phyloP scores from a whole-genome alignment of 1,284 basidiomycete genomes.

The Ganoderma lingzhi region DNA sequence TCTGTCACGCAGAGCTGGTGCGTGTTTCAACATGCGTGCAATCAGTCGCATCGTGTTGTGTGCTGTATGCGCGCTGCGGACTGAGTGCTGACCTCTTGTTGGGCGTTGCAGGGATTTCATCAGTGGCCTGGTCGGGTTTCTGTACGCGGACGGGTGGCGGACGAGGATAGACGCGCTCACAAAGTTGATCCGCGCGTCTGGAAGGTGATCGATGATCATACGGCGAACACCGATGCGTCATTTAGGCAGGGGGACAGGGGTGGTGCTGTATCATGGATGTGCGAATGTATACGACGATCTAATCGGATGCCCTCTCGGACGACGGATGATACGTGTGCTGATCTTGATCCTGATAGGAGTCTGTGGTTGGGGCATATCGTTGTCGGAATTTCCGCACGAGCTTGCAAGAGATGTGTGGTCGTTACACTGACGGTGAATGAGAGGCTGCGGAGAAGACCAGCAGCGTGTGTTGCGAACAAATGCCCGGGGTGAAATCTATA shows the following conservation, averaged over 20 bases:
- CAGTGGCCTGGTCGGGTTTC: slow-evolving; percentile 73
- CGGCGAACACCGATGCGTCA: not conserved
- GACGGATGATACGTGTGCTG: not conserved
- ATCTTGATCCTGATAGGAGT: not conserved
- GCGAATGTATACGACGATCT: slow-evolving; percentile 31
- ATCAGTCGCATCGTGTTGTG: slow-evolving; percentile 14
- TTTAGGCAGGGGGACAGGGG: slow-evolving; percentile 1
- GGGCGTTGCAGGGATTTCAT: slow-evolving; percentile 73
- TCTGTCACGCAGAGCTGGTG: slow-evolving; percentile 85
- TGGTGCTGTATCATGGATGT: slow-evolving; percentile 16
- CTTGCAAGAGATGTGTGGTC: not conserved
- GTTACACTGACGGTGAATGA: not conserved
- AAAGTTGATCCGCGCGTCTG: slow-evolving; percentile 42
- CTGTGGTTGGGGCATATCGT: not conserved
- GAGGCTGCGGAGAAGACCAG: slow-evolving; percentile 15
- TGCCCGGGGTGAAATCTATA: slow-evolving; percentile 1
- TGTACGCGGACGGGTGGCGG: slow-evolving; percentile 79
- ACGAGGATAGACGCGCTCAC: slow-evolving; percentile 62
- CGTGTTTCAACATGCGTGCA: slow-evolving; percentile 47
- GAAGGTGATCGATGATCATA: slow-evolving; percentile 28
- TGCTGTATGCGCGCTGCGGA: slow-evolving; percentile 18
- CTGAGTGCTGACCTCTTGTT: slow-evolving; percentile 13
- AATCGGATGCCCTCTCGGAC: slow-evolving; percentile 23
- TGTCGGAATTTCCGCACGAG: not conserved
- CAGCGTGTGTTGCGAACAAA: slow-evolving; percentile 11